These are phyloP conservation scores for Aspergillus neoniger DNA, from an alignment of 2,329 filamentous ascomycete genomes.

Conservation along the genomic window DNA sequence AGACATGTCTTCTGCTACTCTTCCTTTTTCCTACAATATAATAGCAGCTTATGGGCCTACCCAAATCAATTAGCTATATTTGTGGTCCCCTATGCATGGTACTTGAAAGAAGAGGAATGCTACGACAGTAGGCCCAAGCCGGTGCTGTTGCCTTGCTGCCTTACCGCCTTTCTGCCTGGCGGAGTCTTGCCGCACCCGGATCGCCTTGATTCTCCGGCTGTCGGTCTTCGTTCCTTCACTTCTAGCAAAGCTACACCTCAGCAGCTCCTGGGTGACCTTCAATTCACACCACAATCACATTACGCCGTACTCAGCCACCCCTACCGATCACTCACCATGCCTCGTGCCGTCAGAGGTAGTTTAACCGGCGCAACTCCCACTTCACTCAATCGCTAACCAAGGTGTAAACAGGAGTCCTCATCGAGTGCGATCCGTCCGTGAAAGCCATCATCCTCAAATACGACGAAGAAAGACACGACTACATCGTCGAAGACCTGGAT, in stretches of 20 bases:
- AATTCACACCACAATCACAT: neutral
- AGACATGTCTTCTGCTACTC: neutral
- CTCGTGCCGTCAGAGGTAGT: constrained; percentile 45
- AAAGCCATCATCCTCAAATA: constrained; percentile 53
- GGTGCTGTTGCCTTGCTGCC: neutral
- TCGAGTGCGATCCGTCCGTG: constrained; percentile 52
- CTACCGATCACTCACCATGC: constrained; percentile 32
- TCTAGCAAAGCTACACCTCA: neutral
- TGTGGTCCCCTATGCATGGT: no score
- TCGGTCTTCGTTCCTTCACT: neutral
- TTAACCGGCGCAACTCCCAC: neutral
- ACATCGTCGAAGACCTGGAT: constrained; percentile 51
- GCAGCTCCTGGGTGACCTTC: neutral
- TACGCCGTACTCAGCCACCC: neutral
- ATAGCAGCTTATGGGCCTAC: neutral
- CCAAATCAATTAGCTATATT: neutral
- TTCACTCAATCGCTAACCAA: constrained; percentile 7
- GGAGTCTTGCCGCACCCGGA: neutral
- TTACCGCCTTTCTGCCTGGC: constrained; percentile 7
- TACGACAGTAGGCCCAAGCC: rapidly evolving
- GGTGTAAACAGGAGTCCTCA: constrained; percentile 41
- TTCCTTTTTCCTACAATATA: no score
- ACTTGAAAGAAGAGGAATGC: no score
- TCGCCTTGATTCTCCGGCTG: neutral
- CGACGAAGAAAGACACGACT: constrained; percentile 50